These are phyloP conservation scores for Malassezia slooffiae DNA, from an alignment of 1,284 basidiomycete species.

Conservation along the genomic window DNA sequence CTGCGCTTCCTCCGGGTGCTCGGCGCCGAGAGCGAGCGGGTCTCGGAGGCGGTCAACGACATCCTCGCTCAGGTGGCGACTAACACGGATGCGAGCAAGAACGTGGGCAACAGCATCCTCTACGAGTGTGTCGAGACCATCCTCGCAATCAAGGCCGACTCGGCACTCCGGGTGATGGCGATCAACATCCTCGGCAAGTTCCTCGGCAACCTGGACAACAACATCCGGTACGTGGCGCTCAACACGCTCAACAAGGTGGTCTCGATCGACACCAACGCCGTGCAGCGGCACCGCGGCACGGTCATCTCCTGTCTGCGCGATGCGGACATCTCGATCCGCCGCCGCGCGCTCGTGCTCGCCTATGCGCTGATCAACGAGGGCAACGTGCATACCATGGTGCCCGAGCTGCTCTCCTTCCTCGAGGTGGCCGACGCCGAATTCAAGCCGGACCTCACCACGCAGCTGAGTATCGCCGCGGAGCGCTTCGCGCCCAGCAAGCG, in stretches of 20 bases:
- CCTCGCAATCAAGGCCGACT: constrained; percentile 96
- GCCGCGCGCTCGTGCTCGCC: constrained; percentile 88
- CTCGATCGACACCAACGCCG: constrained; percentile 92
- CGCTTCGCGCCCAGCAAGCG: constrained; percentile 92
- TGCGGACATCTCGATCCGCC: constrained; percentile 94
- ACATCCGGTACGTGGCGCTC: constrained; percentile 92
- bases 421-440: constrained; percentile 99
- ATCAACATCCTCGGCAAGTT: constrained; percentile 99
- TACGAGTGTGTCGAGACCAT: constrained; percentile 97
- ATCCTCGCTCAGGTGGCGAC: constrained; percentile 97
- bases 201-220: constrained; percentile 93
- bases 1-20: constrained; percentile 82
- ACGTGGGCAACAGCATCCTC: constrained; percentile 93
- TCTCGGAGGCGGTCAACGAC: constrained; percentile 93
- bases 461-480: constrained; percentile 91
- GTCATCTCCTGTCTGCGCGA: constrained; percentile 96
- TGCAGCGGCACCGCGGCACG: constrained; percentile 93
- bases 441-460: constrained; percentile 93
- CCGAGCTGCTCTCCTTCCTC: constrained; percentile 87
- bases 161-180: constrained; percentile 91
- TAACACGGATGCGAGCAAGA: constrained; percentile 94
- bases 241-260: constrained; percentile 99
- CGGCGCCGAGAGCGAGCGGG: constrained; percentile 70
- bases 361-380: constrained; percentile 94
- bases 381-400: constrained; percentile 81